Conservation (phyloP, 257 asterid species). For the Nicotiana sylvestris region DNA sequence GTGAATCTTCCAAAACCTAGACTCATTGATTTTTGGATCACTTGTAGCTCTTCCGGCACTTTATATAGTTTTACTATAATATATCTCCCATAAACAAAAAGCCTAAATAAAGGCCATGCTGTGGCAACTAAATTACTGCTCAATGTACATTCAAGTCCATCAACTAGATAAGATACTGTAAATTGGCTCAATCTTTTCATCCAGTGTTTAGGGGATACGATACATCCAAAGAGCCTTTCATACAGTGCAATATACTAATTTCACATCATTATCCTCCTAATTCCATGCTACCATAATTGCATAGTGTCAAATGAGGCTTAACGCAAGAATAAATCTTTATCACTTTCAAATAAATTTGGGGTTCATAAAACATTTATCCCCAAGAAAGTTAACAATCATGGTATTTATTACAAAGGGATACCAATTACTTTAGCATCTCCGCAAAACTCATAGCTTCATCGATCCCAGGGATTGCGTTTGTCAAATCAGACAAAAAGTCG, state of each 20-base stretch:
- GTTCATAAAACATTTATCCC: neutral
- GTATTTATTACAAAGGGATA: neutral
- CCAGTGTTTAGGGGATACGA: neutral
- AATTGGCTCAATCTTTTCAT: neutral
- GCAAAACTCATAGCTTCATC: slow-evolving; percentile 99
- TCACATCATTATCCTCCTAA: neutral
- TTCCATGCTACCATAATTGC: neutral
- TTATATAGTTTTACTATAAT: neutral
- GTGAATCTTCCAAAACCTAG: neutral
- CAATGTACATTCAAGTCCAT: neutral
- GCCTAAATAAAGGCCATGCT: neutral
- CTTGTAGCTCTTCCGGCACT: neutral
- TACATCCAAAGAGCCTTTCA: neutral
- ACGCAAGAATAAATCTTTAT: neutral
- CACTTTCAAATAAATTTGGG: neutral
- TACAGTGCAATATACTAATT: neutral
- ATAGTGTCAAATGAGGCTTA: neutral
- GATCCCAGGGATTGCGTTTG: slow-evolving; percentile 94
- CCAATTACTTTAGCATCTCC: slow-evolving; percentile 88
- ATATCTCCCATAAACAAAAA: neutral
- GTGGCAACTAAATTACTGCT: neutral
- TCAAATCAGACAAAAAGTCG: slow-evolving; percentile 78
- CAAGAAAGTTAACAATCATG: slow-evolving; percentile 2
- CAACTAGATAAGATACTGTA: neutral
- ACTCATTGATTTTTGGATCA: neutral